phyloP scores from a whole-genome alignment of 768 basidiomycete species.

The Boletellus emodensis region DNA sequence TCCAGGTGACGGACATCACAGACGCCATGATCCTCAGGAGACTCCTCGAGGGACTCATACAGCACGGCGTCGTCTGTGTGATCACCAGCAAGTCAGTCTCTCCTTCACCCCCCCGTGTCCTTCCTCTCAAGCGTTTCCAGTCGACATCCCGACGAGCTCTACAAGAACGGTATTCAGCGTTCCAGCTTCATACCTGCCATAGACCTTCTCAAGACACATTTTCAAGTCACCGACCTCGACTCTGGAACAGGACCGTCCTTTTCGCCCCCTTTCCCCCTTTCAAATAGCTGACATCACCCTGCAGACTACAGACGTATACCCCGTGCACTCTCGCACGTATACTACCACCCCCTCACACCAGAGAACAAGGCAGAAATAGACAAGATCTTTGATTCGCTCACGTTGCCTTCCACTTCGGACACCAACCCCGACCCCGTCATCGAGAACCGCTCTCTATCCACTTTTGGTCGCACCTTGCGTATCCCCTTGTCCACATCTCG shows the following conservation, averaged over 20 bases:
- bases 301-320: conserved; percentile 94
- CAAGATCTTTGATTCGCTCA: conserved; percentile 78
- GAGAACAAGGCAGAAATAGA: conserved; percentile 66
- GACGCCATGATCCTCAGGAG: conserved; percentile 97
- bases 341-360: conserved; percentile 75
- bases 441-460: conserved; percentile 58
- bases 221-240: conserved; percentile 88
- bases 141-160: conserved; percentile 94
- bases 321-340: conserved; percentile 88
- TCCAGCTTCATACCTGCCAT: conserved; percentile 94
- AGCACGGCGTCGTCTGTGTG: conserved; percentile 87
- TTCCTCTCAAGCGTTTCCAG: conserved; percentile 37
- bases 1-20: conserved; percentile 97
- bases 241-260: conserved; percentile 76
- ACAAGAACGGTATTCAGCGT: conserved; percentile 98
- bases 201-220: conserved; percentile 82
- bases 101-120: background rate
- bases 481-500: conserved; percentile 77
- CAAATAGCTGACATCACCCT: background rate
- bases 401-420: conserved; percentile 41
- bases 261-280: background rate
- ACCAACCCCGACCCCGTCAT: conserved; percentile 46
- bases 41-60: conserved; percentile 79
- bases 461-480: conserved; percentile 86
- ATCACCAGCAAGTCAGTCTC: conserved; percentile 91